phyloP scores from a whole-genome alignment of 2,329 filamentous ascomycete genomes.

The Hirsutella thompsonii region DNA sequence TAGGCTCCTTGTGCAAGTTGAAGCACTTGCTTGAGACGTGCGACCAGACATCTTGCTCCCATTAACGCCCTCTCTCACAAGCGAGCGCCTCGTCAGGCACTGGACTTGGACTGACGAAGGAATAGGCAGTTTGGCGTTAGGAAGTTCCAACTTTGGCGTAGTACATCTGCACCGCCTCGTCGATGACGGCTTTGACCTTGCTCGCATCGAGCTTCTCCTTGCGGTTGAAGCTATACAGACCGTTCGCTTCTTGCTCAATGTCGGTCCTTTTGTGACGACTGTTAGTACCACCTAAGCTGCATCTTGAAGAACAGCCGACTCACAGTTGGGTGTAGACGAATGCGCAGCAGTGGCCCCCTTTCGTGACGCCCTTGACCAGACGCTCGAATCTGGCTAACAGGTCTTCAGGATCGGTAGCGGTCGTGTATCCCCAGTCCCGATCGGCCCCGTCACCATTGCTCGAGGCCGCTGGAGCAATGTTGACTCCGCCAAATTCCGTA shows the following conservation, averaged over 20 bases:
- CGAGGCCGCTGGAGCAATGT: conserved; percentile 39
- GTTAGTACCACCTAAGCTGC: conserved; percentile 1
- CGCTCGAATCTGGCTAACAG: conserved; percentile 44
- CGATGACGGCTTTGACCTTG: conserved; percentile 44
- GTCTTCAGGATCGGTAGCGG: conserved; percentile 46
- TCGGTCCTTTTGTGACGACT: conserved; percentile 24
- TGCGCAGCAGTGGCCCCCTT: conserved; percentile 43
- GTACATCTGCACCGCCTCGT: conserved; percentile 35
- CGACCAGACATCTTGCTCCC: no score
- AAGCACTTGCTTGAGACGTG: no score
- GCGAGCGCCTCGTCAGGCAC: background rate
- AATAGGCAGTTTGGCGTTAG: background rate
- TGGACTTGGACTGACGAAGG: no score
- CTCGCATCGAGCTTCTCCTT: conserved; percentile 44
- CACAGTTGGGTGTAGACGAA: conserved; percentile 56
- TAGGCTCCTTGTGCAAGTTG: no score
- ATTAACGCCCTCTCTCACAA: no score
- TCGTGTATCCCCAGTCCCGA: conserved; percentile 56
- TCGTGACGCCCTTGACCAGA: conserved; percentile 43
- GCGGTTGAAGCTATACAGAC: conserved; percentile 50
- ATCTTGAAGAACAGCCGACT: conserved; percentile 17
- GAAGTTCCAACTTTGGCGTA: conserved; percentile 14
- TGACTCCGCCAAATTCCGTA: conserved; percentile 57
- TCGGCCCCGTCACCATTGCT: conserved; percentile 20
- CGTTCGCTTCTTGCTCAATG: conserved; percentile 58